Percentiles rank a stretch among this genome's conserved stretches.
phyloP scores from a whole-genome alignment of 305 asterid species.

The Solanum hybrid region DNA sequence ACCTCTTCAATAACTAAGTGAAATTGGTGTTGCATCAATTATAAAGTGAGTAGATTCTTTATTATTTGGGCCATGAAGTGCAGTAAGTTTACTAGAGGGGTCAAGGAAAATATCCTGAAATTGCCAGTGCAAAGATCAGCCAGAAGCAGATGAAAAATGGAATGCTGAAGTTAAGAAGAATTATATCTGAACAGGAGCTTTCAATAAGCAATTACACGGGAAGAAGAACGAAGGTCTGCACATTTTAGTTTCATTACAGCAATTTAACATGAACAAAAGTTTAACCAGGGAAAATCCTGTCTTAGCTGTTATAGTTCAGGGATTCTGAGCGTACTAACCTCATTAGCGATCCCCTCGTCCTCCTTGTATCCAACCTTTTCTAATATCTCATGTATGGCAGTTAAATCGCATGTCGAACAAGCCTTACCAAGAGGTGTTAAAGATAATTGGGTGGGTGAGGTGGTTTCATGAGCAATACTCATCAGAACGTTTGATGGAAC shows the following conservation, averaged over 20 bases:
- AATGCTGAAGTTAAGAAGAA: not conserved
- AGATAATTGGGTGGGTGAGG: slow-evolving; percentile 10
- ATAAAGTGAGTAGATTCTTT: not conserved
- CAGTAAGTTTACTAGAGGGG: not conserved
- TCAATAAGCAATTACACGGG: not conserved
- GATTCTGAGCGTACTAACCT: slow-evolving; percentile 22
- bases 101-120: not conserved
- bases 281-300: not conserved
- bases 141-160: not conserved
- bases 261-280: not conserved
- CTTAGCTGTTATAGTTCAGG: not conserved
- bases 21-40: not conserved
- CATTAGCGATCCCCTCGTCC: slow-evolving; percentile 32
- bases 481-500: slow-evolving; percentile 33
- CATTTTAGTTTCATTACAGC: not conserved
- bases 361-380: slow-evolving; percentile 43
- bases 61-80: not conserved
- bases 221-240: not conserved
- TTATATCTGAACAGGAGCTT: not conserved
- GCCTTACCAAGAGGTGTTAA: slow-evolving; percentile 47
- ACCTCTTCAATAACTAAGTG: not conserved
- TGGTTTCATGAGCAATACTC: slow-evolving; percentile 24
- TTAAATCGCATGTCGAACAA: slow-evolving; percentile 32
- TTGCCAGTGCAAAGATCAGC: not conserved
- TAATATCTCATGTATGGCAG: slow-evolving; percentile 35